Conservation (phyloP, 805 yeast species). For the Saccharomycopsis guyanensis region DNA sequence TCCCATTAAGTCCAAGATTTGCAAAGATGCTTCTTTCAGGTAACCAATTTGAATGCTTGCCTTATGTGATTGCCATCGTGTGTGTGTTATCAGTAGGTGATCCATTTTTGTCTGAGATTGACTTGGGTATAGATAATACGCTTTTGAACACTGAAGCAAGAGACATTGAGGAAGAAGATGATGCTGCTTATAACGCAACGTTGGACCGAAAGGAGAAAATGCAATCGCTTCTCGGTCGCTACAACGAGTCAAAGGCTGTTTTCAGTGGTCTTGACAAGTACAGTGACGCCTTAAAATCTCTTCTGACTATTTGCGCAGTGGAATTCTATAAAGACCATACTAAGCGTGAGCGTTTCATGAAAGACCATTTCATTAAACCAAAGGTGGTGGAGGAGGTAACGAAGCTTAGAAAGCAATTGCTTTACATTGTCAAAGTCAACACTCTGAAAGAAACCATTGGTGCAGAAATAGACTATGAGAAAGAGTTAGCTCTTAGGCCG, state of each 20-base stretch:
- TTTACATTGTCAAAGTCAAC: constrained; percentile 63
- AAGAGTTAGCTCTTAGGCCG: constrained; percentile 47
- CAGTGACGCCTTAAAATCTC: constrained; percentile 66
- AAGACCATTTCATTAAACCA: constrained; percentile 59
- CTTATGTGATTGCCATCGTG: constrained; percentile 85
- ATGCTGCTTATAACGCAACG: constrained; percentile 32
- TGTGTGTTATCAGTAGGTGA: constrained; percentile 92
- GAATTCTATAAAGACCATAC: constrained; percentile 58
- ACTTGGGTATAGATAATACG: constrained; percentile 45
- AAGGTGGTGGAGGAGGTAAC: constrained; percentile 81
- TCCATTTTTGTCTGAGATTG: constrained; percentile 72
- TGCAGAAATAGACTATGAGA: constrained; percentile 29
- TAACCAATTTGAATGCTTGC: constrained; percentile 77
- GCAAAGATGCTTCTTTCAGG: constrained; percentile 86
- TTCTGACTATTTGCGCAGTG: constrained; percentile 81
- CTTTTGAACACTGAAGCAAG: constrained; percentile 19
- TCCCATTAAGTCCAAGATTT: constrained; percentile 91
- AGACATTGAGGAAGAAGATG: constrained; percentile 26
- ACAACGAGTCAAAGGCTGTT: constrained; percentile 46
- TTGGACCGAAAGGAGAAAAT: constrained; percentile 30
- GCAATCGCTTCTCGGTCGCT: constrained; percentile 42
- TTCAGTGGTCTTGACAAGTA: constrained; percentile 62
- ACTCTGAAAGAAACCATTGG: constrained; percentile 57
- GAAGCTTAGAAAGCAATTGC: constrained; percentile 73
- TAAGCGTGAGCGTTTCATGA: constrained; percentile 39